Evolutionary conservation across 2,329 filamentous ascomycete species (phyloP).

Genomic region (Lojkania enalia): DNA sequence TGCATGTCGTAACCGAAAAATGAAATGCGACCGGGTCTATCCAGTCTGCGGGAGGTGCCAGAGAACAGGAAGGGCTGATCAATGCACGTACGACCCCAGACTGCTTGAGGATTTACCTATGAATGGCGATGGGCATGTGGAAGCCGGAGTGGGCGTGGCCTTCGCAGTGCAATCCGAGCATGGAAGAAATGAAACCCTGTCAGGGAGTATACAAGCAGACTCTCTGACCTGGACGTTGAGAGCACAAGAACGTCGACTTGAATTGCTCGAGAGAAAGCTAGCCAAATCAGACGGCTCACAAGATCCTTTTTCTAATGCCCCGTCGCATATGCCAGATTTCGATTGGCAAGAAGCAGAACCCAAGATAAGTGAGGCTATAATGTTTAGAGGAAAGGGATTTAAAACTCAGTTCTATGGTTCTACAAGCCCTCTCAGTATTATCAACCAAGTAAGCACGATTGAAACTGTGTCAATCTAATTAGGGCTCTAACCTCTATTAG

Average conservation of each 20-base stretch:
- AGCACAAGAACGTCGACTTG: constrained; percentile 36
- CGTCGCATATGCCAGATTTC: constrained; percentile 20
- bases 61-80: constrained; percentile 47
- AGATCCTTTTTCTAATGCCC: constrained; percentile 8
- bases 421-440: constrained; percentile 44
- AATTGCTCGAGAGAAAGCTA: constrained; percentile 35
- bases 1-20: constrained; percentile 51
- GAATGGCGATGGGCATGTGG: constrained; percentile 28
- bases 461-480: no score
- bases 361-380: constrained; percentile 39
- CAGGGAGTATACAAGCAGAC: constrained; percentile 14
- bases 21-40: constrained; percentile 52
- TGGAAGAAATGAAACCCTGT: constrained; percentile 7
- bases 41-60: constrained; percentile 51
- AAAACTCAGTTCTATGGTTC: constrained; percentile 51
- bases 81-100: constrained; percentile 48
- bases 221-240: constrained; percentile 32
- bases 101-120: constrained; percentile 35
- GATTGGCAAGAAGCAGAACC: constrained; percentile 18
- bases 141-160: constrained; percentile 16
- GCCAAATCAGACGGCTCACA: constrained; percentile 23
- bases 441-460: constrained; percentile 38
- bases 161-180: constrained; percentile 6
- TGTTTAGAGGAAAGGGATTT: constrained; percentile 50
- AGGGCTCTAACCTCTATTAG: constrained; percentile 21